phyloP scores from a whole-genome alignment of 495 filamentous ascomycete genomes.

The Penicillium fimorum region DNA sequence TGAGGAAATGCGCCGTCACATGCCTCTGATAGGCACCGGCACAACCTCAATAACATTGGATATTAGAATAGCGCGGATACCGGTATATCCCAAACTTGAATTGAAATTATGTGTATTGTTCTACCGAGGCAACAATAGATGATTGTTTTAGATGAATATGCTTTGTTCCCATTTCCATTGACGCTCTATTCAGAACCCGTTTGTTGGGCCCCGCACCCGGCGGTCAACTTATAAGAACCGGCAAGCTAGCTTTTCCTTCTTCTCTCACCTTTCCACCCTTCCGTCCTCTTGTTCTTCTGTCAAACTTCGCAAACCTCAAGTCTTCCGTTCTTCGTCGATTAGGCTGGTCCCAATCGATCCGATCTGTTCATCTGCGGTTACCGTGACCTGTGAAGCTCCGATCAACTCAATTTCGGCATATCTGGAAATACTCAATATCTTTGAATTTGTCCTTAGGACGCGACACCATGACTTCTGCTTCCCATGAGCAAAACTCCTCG shows the following conservation, averaged over 20 bases:
- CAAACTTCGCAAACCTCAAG: background rate
- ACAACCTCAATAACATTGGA: conserved; percentile 3
- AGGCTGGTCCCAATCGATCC: conserved; percentile 10
- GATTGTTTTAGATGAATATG: conserved; percentile 1
- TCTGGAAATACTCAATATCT: conserved; percentile 1
- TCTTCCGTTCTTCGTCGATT: conserved; percentile 9
- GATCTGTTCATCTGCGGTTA: background rate
- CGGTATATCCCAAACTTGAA: conserved; percentile 8
- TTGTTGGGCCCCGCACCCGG: conserved; percentile 13
- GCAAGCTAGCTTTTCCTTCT: background rate
- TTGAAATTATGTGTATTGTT: background rate
- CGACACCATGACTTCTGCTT: conserved; percentile 11
- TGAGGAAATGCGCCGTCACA: conserved; percentile 1
- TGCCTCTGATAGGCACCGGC: background rate
- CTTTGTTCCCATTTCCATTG: background rate
- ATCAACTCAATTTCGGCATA: background rate
- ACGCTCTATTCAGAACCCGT: background rate
- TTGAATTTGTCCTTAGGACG: conserved; percentile 4
- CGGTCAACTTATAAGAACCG: conserved; percentile 8
- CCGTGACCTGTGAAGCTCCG: background rate
- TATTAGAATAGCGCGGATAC: conserved; percentile 5
- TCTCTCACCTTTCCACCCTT: background rate
- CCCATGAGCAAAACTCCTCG: conserved; percentile 15
- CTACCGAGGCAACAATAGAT: background rate
- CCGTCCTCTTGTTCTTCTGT: background rate